Percentiles rank a stretch among this genome's conserved stretches.
phyloP scores from a whole-genome alignment of 345 rosid species.

The Garcia nutans region DNA sequence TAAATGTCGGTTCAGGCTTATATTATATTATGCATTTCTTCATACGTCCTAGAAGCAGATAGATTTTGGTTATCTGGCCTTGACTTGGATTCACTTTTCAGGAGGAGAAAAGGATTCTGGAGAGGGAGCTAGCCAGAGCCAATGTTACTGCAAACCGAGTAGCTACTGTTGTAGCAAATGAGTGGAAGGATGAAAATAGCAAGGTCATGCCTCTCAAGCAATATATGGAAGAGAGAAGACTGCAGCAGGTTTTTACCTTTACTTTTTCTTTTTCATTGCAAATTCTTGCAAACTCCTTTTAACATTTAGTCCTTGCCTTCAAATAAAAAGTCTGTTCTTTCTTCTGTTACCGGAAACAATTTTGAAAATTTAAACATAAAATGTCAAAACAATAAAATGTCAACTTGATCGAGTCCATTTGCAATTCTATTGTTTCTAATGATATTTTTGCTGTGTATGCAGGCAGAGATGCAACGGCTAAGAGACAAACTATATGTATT shows the following conservation, averaged over 20 bases:
- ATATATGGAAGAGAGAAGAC: conserved; percentile 88
- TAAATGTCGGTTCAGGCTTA: conserved; percentile 46
- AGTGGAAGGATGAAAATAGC: conserved; percentile 93
- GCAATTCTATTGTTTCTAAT: background rate
- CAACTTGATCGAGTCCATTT: background rate
- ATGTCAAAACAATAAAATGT: too few species aligned
- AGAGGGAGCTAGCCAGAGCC: conserved; percentile 89
- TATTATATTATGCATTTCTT: background rate
- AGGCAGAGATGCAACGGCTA: conserved; percentile 90
- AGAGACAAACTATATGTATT: conserved; percentile 71
- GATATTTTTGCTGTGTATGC: background rate
- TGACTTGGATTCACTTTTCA: conserved; percentile 21
- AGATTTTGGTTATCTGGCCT: background rate
- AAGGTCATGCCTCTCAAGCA: conserved; percentile 89
- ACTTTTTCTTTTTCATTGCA: too few species aligned
- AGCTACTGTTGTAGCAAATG: conserved; percentile 84
- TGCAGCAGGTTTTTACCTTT: conserved; percentile 58
- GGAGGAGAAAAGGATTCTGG: conserved; percentile 91
- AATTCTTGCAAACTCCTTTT: background rate
- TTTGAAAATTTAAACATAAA: too few species aligned
- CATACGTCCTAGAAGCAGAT: background rate
- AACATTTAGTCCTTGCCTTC: too few species aligned
- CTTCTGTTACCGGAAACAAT: too few species aligned
- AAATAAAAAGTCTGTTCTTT: too few species aligned
- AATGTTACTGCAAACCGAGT: conserved; percentile 80